Base-by-base conservation (phyloP, 208 protist species). In the Leishmania martiniquensis region DNA sequence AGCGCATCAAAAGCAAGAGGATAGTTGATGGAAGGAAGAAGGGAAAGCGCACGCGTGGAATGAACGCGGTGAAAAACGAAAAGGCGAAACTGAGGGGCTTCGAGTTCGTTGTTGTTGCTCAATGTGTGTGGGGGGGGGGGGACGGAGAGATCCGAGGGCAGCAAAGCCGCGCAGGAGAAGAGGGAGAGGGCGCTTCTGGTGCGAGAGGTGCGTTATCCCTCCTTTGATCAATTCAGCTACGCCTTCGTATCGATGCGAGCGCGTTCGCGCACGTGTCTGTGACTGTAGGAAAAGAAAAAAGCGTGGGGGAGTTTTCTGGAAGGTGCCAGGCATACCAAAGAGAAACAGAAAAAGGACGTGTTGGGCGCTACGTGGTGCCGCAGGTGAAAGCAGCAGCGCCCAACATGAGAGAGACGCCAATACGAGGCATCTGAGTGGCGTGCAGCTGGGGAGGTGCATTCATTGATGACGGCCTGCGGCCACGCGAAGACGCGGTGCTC, bases 361-460 rank as follows among this genome's bases (percentile, higher is more conserved):
- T 42, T 13, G 22, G 1, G 60, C 4, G 37, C 60, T 15, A 34
- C 44, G 34, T n/a, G 34, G 60, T 49, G 25, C 6, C 9, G 39
- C 42, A 6, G 42, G 37, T 51, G 63, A 4, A 44, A 32, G 47
- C 25, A 49, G 20, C 63, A 10, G 22, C 25, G 20, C 29, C 4
- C 1, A 15, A 67, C 67, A 76, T 32, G 49, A 74, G 67, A 80
- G 47, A 75, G 47, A 45, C 39, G 42, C 29, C n/a, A n/a, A n/a
- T n/a, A n/a, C n/a, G 72, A 82, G n/a, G n/a, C 49, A 81, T 63
- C n/a, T 29, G 22, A 42, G 34, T 71, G 44, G 13, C 20, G 29
- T 20, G 60, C 25, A 77, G 45, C 10, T 47, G 34, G 4, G 1
- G 42, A 29, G 42, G 25, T 15, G 25, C 6, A 49, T 32, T 49